Percentiles rank a stretch among this genome's conserved stretches.
Conservation (phyloP, 495 filamentous ascomycete species). For the Paragyromitra xinjiangensis region DNA sequence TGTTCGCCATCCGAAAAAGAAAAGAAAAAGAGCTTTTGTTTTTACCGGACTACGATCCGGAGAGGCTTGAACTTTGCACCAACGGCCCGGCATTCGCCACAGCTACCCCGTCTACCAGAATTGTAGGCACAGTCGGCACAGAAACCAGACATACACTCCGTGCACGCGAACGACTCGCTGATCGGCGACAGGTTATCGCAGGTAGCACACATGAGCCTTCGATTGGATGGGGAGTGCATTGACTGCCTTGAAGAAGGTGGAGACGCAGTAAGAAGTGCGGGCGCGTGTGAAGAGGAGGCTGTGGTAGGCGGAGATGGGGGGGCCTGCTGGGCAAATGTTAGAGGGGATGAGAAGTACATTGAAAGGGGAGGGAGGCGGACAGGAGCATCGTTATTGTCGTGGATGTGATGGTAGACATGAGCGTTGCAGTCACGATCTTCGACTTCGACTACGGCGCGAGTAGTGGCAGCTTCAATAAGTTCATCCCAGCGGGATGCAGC, state of each 20-base stretch:
- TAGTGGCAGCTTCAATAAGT: conserved; percentile 56
- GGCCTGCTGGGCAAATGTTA: conserved; percentile 53
- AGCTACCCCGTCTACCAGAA: conserved; percentile 51
- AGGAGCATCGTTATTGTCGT: conserved; percentile 49
- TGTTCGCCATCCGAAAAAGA: conserved; percentile 24
- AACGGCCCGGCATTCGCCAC: conserved; percentile 55
- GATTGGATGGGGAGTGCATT: conserved; percentile 44
- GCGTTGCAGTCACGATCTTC: conserved; percentile 40
- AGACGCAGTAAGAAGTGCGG: conserved; percentile 39
- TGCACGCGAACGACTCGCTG: conserved; percentile 52
- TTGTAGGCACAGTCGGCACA: conserved; percentile 53
- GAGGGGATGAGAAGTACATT: conserved; percentile 44
- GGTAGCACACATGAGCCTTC: conserved; percentile 49
- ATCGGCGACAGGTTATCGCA: conserved; percentile 50
- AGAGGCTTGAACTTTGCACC: conserved; percentile 56
- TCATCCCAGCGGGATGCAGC: conserved; percentile 55
- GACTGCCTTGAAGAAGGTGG: conserved; percentile 45
- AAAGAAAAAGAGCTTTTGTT: conserved; percentile 17
- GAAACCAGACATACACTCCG: conserved; percentile 57
- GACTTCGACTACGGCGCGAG: conserved; percentile 54
- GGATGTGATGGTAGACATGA: conserved; percentile 41
- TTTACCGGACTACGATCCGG: conserved; percentile 55
- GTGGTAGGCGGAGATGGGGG: conserved; percentile 51
- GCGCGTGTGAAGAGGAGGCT: conserved; percentile 48
- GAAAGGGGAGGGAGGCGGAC: conserved; percentile 48